Conservation (phyloP, 768 basidiomycete genomes). For the Termitomyces sp. region DNA sequence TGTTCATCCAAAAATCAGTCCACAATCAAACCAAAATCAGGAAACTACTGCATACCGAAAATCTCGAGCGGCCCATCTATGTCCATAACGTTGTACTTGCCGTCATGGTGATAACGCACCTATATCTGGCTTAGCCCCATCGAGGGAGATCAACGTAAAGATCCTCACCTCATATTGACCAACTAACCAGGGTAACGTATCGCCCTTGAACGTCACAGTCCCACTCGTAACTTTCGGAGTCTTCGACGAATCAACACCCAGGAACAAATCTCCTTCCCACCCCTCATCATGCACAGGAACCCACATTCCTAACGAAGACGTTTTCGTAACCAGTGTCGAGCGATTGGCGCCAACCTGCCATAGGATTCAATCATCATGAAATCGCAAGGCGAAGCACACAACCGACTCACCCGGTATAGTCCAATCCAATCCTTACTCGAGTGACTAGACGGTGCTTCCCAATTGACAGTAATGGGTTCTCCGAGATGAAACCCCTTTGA, state of each 20-base stretch:
- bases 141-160: background rate
- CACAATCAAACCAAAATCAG: background rate
- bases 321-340: slow-evolving; percentile 75
- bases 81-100: slow-evolving; percentile 94
- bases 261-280: slow-evolving; percentile 84
- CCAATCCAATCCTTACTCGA: slow-evolving; percentile 97
- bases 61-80: slow-evolving; percentile 84
- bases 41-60: slow-evolving; percentile 53
- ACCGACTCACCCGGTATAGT: slow-evolving; percentile 61
- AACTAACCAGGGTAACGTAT: slow-evolving; percentile 78
- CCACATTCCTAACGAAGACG: slow-evolving; percentile 88
- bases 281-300: slow-evolving; percentile 86
- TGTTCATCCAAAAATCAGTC: background rate
- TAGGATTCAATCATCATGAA: background rate
- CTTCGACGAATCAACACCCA: slow-evolving; percentile 36
- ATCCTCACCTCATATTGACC: slow-evolving; percentile 78
- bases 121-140: slow-evolving; percentile 16
- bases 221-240: slow-evolving; percentile 48
- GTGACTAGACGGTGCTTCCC: slow-evolving; percentile 83
- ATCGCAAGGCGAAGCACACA: background rate
- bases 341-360: slow-evolving; percentile 76
- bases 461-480: slow-evolving; percentile 79
- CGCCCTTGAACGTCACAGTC: slow-evolving; percentile 65
- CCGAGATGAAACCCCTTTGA: slow-evolving; percentile 77
- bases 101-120: slow-evolving; percentile 93